Conservation (phyloP, 78 protist genomes). For the Polysphondylium violaceum region DNA sequence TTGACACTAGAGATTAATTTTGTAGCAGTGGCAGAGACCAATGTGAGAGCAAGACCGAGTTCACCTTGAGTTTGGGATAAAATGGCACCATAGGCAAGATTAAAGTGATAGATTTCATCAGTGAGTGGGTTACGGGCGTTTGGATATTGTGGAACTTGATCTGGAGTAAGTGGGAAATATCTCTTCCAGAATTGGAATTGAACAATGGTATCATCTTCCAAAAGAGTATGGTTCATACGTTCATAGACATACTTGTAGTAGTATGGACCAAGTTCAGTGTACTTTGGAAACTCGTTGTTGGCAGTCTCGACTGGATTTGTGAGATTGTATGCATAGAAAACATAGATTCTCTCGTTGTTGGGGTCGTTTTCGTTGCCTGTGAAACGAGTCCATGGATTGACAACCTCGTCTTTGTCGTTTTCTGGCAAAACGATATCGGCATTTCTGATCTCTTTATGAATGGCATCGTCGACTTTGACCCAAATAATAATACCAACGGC, state of each 20-base stretch:
- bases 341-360: slow-evolving; percentile 35
- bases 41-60: background rate
- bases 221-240: slow-evolving; percentile 1
- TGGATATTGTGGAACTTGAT: background rate
- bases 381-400: slow-evolving; percentile 66
- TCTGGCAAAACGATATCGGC: slow-evolving; percentile 45
- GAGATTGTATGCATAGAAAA: slow-evolving; percentile 27
- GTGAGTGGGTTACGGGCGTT: slow-evolving; percentile 10
- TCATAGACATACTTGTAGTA: slow-evolving; percentile 31
- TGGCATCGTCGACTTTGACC: slow-evolving; percentile 14
- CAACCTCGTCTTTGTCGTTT: slow-evolving; percentile 4
- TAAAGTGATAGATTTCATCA: slow-evolving; percentile 52
- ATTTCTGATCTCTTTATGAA: slow-evolving; percentile 1
- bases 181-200: slow-evolving; percentile 38
- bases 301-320: slow-evolving; percentile 31
- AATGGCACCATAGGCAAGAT: slow-evolving; percentile 36
- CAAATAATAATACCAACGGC: slow-evolving; percentile 71
- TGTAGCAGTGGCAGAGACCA: slow-evolving; percentile 7
- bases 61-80: background rate
- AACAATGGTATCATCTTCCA: slow-evolving; percentile 16
- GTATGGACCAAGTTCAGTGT: slow-evolving; percentile 66
- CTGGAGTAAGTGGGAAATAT: background rate
- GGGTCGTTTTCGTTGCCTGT: slow-evolving; percentile 31
- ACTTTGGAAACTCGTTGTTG: slow-evolving; percentile 25
- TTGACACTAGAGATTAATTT: background rate